Base-by-base conservation (phyloP, 257 asterid genomes). In the Solanum dulcamara region DNA sequence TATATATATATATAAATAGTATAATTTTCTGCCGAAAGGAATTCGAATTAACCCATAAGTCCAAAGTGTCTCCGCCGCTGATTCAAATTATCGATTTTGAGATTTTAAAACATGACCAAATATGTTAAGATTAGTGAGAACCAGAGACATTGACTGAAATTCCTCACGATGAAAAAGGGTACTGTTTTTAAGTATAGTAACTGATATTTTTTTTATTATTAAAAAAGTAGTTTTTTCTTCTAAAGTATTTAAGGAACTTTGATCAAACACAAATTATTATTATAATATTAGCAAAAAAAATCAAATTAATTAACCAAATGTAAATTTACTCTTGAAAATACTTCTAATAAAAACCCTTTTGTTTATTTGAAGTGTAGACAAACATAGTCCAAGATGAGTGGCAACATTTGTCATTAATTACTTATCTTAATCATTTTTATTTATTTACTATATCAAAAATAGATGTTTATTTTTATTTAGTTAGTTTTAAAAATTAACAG, bases 171-270 rank as follows among this genome's bases (percentile, higher is more conserved):
- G n/a, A n/a, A 2, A 53, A 20, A 20, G 2, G 57, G 26, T 53
- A 53, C 4, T 53, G 62, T 20, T 53, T 53, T n/a, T 2, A 57
- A n/a, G 32, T 59, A 10, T n/a, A n/a, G 3, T 4, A 59, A n/a
- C 32, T 4, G n/a, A 24, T 4, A 0, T 10, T 53, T 20, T 18
- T 2, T 0, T 0, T 0, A 38, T 6, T 38, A 2, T 33, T 38
- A 38, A 38, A 38, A 1, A 59, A 59, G 4, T 57, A 57, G 1
- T 57, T 9, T 57, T 57, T 24, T 24, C 15, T n/a, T n/a, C 1
- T 59, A 0, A 10, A 59, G 15, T 59, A 59, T n/a, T 10, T 59
- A n/a, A n/a, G n/a, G 32, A n/a, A 10, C 67, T 59, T 59, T 59
- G 7, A 24, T 59, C 12, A 59, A n/a, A n/a, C 6, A n/a, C 15